Evolutionary conservation across 495 filamentous ascomycete species (phyloP).

Genomic region (Arthonia radiata): DNA sequence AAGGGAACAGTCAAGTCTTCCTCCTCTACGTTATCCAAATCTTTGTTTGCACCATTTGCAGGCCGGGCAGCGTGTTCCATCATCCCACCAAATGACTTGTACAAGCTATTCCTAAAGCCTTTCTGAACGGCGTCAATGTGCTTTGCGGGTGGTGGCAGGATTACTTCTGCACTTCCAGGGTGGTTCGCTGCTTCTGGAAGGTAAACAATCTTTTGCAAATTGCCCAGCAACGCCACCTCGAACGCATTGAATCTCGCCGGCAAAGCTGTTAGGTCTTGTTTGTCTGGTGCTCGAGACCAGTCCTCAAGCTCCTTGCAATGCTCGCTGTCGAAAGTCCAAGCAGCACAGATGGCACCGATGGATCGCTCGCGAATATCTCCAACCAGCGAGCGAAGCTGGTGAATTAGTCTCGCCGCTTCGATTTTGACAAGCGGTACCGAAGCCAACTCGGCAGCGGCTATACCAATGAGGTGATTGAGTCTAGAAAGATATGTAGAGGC

Average conservation of each 20-base stretch:
- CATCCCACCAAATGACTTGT: conserved; percentile 78
- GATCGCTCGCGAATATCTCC: conserved; percentile 60
- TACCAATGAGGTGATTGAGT: conserved; percentile 55
- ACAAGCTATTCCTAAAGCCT: conserved; percentile 74
- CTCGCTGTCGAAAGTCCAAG: conserved; percentile 76
- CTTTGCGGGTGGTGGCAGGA: conserved; percentile 61
- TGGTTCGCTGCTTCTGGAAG: conserved; percentile 58
- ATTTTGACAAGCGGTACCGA: conserved; percentile 37
- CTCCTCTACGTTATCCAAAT: conserved; percentile 21
- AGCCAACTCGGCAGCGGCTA: conserved; percentile 69
- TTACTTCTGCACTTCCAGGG: conserved; percentile 41
- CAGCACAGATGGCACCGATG: conserved; percentile 50
- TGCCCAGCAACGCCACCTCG: conserved; percentile 47
- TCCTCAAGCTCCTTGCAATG: conserved; percentile 74
- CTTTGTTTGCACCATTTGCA: conserved; percentile 29
- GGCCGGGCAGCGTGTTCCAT: conserved; percentile 78
- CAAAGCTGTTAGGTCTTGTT: conserved; percentile 71
- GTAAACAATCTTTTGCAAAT: conserved; percentile 87
- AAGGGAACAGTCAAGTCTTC: conserved; percentile 7
- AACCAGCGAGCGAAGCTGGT: conserved; percentile 44
- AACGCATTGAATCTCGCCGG: conserved; percentile 57
- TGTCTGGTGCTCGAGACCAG: conserved; percentile 60
- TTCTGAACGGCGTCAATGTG: conserved; percentile 61
- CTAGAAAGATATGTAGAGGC: conserved; percentile 66
- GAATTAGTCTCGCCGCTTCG: no score